Evolutionary conservation across 179 eudicot species (phyloP), one percentile per base, ranked within the genome.

Genomic region (Spinacia oleracea): DNA sequence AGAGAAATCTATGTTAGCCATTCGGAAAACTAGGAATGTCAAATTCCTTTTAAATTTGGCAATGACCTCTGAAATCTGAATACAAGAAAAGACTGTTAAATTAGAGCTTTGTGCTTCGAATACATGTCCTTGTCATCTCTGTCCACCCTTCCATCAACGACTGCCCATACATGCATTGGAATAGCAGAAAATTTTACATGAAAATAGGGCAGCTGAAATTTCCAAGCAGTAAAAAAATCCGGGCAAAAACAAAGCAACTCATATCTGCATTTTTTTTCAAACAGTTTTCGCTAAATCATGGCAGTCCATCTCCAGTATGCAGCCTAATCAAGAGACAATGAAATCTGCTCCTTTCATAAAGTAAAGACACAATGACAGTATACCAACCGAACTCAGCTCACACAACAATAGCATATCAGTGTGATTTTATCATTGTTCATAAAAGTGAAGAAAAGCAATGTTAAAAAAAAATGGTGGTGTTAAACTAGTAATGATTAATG

Each of bases 1-100:
- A 73, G 32, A 35, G 50, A 42, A 32, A 20, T 25, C 18, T 72
- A 70, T 11, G 62, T 31, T 31, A 20, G 27, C 59, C 38, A 27
- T 38, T 46, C 23, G 66, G 35, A 23, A 72, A 53, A 38, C 59
- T 51, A 35, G 48, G 65, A 73, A 50, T 31, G n/a, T 72, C 64
- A 23, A 25, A 59, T n/a, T 59, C 32, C 62, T 9, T 23, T 16
- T 23, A 59, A 53, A 59, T 59, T 59, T 14, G 35, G 18, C 20
- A 11, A 62, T 25, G 27, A 23, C 14, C 64, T 62, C 66, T 11
- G 32, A 11, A 62, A 31, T 62, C 66, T 11, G 32, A 11, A 62
- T 2, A 62, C 20, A 27, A 62, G 35, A 62, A 62, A 62, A 5
- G n/a, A 11, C n/a, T 23, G 20, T 16, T 21, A 56, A 9, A 21